Evolutionary conservation across 192 early-diverging fungal species (phyloP).

Genomic region (Phlyctochytrium bullatum): DNA sequence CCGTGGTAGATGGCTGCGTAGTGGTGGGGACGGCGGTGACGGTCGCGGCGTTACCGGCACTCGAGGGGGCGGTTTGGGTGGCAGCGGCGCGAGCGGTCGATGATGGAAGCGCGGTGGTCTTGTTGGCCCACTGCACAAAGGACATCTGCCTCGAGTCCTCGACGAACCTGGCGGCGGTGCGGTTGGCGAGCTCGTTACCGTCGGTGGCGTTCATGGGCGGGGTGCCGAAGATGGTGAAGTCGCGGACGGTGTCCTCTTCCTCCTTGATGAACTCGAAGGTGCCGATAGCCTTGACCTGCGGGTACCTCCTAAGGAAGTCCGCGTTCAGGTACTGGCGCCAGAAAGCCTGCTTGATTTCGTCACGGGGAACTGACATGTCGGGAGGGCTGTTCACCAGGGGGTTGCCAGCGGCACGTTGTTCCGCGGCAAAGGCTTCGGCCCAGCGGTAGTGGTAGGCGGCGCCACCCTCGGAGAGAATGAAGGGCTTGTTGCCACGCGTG

Average conservation of each 20-base stretch:
- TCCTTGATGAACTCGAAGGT: constrained; percentile 41
- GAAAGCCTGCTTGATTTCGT: constrained; percentile 44
- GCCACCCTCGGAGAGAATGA: neutral
- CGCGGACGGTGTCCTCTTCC: constrained; percentile 23
- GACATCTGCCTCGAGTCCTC: too few species aligned
- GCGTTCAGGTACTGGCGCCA: constrained; percentile 40
- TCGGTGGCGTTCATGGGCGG: too few species aligned
- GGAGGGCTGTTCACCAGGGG: neutral
- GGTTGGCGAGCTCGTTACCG: too few species aligned
- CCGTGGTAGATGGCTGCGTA: too few species aligned
- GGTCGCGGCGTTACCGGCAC: neutral
- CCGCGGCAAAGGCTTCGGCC: neutral
- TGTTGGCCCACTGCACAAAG: neutral
- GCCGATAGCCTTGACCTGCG: constrained; percentile 34
- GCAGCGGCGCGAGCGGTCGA: neutral
- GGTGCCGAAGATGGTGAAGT: constrained; percentile 6
- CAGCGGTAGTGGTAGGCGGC: neutral
- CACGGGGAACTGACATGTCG: constrained; percentile 16
- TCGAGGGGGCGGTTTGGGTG: neutral
- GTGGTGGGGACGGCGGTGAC: neutral
- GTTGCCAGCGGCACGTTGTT: neutral
- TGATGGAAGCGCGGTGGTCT: neutral
- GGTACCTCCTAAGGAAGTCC: constrained; percentile 17
- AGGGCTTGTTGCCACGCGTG: constrained; percentile 6
- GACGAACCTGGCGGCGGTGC: too few species aligned